A percentile compares a stretch with the other conserved stretches of the same genome.
phyloP scores from a whole-genome alignment of 352 stramenopile genomes.

The Globisporangium okanoganense region DNA sequence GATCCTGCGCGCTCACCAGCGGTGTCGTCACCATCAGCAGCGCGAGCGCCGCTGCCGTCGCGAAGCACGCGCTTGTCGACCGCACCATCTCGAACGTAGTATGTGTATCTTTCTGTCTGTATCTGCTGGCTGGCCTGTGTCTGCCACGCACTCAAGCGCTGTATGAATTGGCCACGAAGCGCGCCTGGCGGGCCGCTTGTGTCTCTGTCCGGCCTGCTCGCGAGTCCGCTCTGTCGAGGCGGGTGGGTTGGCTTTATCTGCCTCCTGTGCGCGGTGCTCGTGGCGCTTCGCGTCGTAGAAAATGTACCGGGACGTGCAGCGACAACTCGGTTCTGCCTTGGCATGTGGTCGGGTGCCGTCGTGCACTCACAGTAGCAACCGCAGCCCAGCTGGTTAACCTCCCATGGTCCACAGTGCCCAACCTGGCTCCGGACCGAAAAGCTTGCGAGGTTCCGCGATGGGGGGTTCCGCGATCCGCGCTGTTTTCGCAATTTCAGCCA shows the following conservation, averaged over 20 bases:
- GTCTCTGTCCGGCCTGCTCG: neutral
- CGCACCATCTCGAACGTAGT: neutral
- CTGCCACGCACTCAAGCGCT: neutral
- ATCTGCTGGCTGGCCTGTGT: neutral
- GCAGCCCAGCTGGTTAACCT: too few species aligned
- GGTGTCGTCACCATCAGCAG: neutral
- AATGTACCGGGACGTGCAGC: neutral
- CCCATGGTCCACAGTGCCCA: neutral
- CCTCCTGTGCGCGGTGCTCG: neutral
- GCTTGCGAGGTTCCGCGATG: neutral
- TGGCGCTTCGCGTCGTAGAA: neutral
- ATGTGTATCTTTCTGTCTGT: neutral
- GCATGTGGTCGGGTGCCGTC: neutral
- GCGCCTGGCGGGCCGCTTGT: neutral
- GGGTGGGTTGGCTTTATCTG: neutral
- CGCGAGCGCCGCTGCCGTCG: neutral
- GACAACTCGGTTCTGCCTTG: neutral
- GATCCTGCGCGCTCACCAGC: conserved; percentile 9
- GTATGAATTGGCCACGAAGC: neutral
- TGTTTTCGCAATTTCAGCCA: conserved; percentile 9
- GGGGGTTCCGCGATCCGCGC: conserved; percentile 3
- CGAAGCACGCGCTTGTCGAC: neutral
- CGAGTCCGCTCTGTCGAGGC: neutral
- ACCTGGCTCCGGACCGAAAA: neutral
- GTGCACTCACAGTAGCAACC: neutral